Conservation (phyloP, 2,329 filamentous ascomycete genomes). For the Chalara sp. region DNA sequence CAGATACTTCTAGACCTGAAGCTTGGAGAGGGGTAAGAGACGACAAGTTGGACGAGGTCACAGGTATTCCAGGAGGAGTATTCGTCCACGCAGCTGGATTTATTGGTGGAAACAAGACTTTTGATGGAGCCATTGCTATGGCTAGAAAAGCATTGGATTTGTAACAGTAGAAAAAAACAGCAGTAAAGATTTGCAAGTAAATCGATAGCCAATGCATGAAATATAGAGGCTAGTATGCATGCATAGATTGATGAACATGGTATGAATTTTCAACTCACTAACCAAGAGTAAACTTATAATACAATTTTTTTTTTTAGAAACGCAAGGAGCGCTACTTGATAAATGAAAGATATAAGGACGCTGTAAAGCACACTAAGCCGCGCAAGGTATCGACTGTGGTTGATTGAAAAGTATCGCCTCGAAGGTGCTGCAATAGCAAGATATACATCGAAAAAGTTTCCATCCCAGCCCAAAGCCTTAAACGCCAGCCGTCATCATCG, state of each 20-base stretch:
- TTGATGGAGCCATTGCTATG: slow-evolving; percentile 82
- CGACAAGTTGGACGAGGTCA: slow-evolving; percentile 68
- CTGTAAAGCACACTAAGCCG: too few species aligned
- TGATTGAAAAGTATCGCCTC: too few species aligned
- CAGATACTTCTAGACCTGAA: slow-evolving; percentile 47
- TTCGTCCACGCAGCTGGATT: slow-evolving; percentile 95
- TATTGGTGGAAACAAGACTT: slow-evolving; percentile 91
- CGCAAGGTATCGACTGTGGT: too few species aligned
- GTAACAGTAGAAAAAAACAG: slow-evolving; percentile 2
- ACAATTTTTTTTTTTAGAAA: too few species aligned
- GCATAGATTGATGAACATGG: too few species aligned
- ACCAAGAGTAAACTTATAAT: too few species aligned
- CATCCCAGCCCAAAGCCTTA: slow-evolving; percentile 10
- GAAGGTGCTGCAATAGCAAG: slow-evolving; percentile 6
- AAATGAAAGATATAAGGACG: too few species aligned
- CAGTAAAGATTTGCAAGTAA: too few species aligned
- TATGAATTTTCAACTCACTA: too few species aligned
- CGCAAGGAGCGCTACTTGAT: too few species aligned
- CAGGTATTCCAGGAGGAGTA: slow-evolving; percentile 66
- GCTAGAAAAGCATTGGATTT: slow-evolving; percentile 63
- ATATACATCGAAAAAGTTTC: slow-evolving; percentile 19
- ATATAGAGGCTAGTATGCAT: too few species aligned
- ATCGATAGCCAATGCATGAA: too few species aligned
- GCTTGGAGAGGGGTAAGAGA: slow-evolving; percentile 89
- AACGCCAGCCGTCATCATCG: slow-evolving; percentile 20